phyloP scores from a whole-genome alignment of 139 green algal species.

The Yamagishiella unicocca region DNA sequence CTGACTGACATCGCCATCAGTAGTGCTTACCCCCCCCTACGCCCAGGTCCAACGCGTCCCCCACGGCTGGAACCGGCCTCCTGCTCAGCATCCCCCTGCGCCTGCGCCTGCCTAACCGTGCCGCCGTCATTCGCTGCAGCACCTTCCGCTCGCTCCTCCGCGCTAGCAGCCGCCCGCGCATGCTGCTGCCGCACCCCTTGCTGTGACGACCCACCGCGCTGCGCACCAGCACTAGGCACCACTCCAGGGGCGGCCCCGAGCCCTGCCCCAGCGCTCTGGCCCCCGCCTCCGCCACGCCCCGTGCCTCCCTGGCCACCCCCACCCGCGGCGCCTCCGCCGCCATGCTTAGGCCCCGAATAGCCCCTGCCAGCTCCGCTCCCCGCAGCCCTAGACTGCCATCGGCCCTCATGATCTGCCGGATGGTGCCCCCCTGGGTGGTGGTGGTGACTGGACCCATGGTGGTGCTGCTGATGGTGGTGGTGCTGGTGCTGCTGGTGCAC shows the following conservation, averaged over 20 bases:
- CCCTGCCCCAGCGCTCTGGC: background rate
- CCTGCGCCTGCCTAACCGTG: background rate
- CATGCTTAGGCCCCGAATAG: background rate
- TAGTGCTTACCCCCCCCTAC: too few relatives aligned
- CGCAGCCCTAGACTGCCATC: background rate
- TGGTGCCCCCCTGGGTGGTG: background rate
- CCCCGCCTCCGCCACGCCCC: background rate
- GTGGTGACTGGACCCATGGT: slow-evolving; percentile 3
- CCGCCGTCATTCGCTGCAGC: background rate
- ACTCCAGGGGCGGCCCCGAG: background rate
- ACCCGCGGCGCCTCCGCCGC: background rate
- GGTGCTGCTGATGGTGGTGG: background rate
- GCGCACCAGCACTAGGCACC: background rate
- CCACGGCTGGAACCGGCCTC: background rate
- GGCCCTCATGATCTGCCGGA: slow-evolving; percentile 1
- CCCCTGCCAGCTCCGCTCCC: background rate
- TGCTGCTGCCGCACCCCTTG: background rate
- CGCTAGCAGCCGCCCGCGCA: background rate
- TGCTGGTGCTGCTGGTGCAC: background rate
- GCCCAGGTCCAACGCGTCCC: too few relatives aligned
- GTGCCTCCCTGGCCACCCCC: background rate
- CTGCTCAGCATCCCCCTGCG: background rate
- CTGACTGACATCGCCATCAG: too few relatives aligned
- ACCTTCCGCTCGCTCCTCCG: slow-evolving; percentile 3
- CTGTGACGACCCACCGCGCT: background rate